These are phyloP conservation scores for Neolentinus lepideus DNA, from an alignment of 1,284 basidiomycete genomes.

Conservation along the genomic window DNA sequence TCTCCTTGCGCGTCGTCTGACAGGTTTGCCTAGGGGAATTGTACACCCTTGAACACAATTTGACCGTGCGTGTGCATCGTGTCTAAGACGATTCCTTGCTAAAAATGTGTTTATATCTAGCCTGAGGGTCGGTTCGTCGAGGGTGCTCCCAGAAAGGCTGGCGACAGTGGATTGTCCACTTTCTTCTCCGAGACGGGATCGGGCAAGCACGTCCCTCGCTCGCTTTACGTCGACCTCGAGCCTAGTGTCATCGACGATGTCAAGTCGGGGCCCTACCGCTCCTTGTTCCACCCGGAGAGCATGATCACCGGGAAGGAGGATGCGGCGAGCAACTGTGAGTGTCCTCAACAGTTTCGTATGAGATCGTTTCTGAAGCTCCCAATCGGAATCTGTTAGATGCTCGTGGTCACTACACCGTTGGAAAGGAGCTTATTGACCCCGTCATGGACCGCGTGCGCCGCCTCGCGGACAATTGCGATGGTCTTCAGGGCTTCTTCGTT, in stretches of 20 bases:
- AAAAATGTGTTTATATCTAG: conserved; percentile 19
- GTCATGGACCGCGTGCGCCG: conserved; percentile 96
- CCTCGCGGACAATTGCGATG: conserved; percentile 95
- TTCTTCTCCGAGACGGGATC: conserved; percentile 91
- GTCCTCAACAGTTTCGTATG: conserved; percentile 8
- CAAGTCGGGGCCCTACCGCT: conserved; percentile 89
- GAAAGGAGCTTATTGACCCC: conserved; percentile 89
- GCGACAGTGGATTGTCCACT: conserved; percentile 93
- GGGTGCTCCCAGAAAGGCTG: conserved; percentile 36
- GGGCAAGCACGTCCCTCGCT: conserved; percentile 96
- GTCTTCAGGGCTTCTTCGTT: conserved; percentile 99
- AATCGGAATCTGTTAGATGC: conserved; percentile 55
- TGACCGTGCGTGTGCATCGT: conserved; percentile 60
- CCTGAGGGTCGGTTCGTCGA: conserved; percentile 58
- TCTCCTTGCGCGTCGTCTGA: conserved; percentile 5
- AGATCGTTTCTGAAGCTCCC: conserved; percentile 6
- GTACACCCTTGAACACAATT: conserved; percentile 96
- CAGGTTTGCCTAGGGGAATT: conserved; percentile 70
- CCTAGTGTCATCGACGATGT: conserved; percentile 97
- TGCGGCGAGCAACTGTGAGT: conserved; percentile 96
- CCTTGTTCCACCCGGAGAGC: conserved; percentile 98
- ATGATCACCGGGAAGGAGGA: conserved; percentile 99
- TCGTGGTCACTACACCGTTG: conserved; percentile 97
- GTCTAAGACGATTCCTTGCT: neutral
- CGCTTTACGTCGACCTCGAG: conserved; percentile 95